Base-by-base conservation (phyloP, 495 filamentous ascomycete genomes). In the Cladorrhinum samala region DNA sequence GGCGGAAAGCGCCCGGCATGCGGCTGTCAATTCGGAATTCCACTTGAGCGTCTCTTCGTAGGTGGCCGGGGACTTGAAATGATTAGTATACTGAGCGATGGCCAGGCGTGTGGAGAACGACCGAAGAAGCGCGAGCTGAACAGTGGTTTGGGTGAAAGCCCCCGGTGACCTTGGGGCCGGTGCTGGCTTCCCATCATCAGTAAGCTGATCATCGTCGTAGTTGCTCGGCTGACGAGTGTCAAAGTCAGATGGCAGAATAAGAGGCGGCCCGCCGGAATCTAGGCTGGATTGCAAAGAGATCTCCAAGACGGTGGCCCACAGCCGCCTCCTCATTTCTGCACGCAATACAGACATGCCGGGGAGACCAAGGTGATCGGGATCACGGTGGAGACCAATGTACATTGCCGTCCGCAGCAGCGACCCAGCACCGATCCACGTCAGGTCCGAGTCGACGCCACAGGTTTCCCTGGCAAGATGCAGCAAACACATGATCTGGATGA, bases 221-320 rank as follows among this genome's bases (percentile, higher is more conserved):
- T 85, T 84, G 21, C 72, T 63, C 9, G 78, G 76, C 6, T 74
- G 71, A 5, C 71, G 67, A 2, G 79, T 80, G 51, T 85, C 82
- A 51, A 77, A 85, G 58, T 86, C 82, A 1, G 70, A 66, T 3
- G 67, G 54, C 3, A 79, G 71, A 9, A 86, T 47, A 9, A 81
- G 68, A 9, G 82, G 78, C 0, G 80, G 76, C 55, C 81, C 80
- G 1, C 83, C 83, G 1, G 79, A 72, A 43, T 82, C 79, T 21
- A 86, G 52, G 41, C 81, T 75, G 4, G 83, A 74, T 50, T 83
- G 78, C n/a, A 85, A 58, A 20, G 76, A 71, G 6, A 85, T 67
- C 62, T 86, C 83, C 27, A 86, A 52, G 14, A 85, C 79, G 1
- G 81, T 83, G n/a, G 75, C 78, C 84, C 84, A 88, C 11, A 89